Base-by-base conservation (phyloP, 2,329 filamentous ascomycete species). In the Sordariomycetes sp. region DNA sequence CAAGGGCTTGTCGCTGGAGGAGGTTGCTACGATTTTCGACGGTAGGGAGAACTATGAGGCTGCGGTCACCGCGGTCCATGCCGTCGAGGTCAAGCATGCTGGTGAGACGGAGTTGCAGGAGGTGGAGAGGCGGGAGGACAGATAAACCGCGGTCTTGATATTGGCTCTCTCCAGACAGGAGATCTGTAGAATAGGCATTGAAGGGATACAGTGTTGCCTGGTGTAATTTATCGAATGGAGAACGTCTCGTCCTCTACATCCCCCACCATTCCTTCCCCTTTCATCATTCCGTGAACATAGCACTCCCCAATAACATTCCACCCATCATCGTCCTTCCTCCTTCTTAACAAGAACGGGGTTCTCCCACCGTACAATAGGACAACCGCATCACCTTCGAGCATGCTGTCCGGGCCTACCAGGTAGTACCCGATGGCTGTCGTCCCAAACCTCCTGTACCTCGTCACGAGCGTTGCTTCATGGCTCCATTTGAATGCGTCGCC, bases 1-100 rank as follows among this genome's bases (percentile, higher is more conserved):
- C 2, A 67, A 65, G 42, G 57, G 65, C 27, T 37, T 42, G 25
- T 46, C 46, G 8, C 40, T 75, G 1, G 71, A 76, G 44, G 69
- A 73, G 43, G 73, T 75, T 39, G 68, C 39, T 25, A 25, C n/a
- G n/a, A n/a, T n/a, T n/a, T n/a, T n/a, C n/a, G n/a, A n/a, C n/a
- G n/a, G n/a, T n/a, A n/a, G n/a, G n/a, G n/a, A n/a, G n/a, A n/a
- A n/a, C n/a, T n/a, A n/a, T n/a, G n/a, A n/a, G n/a, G n/a, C n/a
- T n/a, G n/a, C n/a, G n/a, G n/a, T n/a, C n/a, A n/a, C n/a, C n/a
- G n/a, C n/a, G n/a, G n/a, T n/a, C n/a, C n/a, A n/a, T n/a, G n/a
- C n/a, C n/a, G n/a, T n/a, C n/a, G n/a, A n/a, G n/a, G n/a, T n/a
- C n/a, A n/a, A n/a, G n/a, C n/a, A n/a, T n/a, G n/a, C n/a, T n/a